Base-by-base conservation (phyloP, 129 eudicot species). In the Sambucus nigra region DNA sequence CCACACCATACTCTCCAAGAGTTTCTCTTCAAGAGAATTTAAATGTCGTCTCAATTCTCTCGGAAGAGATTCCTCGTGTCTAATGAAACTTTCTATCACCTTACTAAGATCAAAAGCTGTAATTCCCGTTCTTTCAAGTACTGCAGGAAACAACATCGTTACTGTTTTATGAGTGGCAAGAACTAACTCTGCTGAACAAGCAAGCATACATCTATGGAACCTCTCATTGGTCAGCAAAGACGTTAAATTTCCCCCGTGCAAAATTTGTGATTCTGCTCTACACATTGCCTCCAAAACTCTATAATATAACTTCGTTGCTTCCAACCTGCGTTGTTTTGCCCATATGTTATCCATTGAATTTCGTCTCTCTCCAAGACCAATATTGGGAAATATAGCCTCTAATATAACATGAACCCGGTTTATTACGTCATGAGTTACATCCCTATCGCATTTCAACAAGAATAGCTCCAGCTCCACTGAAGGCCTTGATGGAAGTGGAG, bases 91-190 rank as follows among this genome's bases (percentile, higher is more conserved):
- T 55, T 92, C 99, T 23, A 92, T 92, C 62, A 92, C 99, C 78
- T 92, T 92, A 72, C 99, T 92, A 57, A 92, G 87, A 71, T 92
- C 99, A 73, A 92, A 92, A 32, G 99, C 84, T 2, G 99, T 92
- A 33, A 92, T 83, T 31, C 99, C 99, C 16, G 96, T 92, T 74
- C 86, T 77, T 73, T 92, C 99, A 64, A 92, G 49, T 11, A 92
- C 99, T 47, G 94, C 88, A 5, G 99, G 99, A 75, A 92, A 92
- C 82, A 92, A 56, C 99, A 92, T 92, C 0, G 99, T 86, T 49
- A 77, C 99, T 2, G 99, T 86, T 67, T 92, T 92, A 60, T 86
- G 99, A 11, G 99, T 92, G 59, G 99, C 99, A 56, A 92, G 89
- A 53, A 92, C 99, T 12, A 92, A 73, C 62, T 92, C 99, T 10